Percentiles rank a stretch among this genome's conserved stretches.
phyloP scores from a whole-genome alignment of 2,329 filamentous ascomycete species.

The Penicillium aurantiogriseum region DNA sequence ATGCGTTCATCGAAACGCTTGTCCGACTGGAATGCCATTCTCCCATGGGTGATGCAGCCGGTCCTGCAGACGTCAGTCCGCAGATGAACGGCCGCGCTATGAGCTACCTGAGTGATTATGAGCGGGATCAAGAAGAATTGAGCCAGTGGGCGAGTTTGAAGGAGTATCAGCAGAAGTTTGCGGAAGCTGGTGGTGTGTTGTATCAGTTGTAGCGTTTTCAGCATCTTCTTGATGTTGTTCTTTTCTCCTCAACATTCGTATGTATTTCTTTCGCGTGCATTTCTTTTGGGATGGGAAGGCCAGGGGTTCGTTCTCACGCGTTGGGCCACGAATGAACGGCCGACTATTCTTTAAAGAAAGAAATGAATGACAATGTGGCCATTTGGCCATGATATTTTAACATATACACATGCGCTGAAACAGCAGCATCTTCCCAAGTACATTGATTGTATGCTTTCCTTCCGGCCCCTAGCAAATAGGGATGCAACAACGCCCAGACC shows the following conservation, averaged over 20 bases:
- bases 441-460: slow-evolving; percentile 5
- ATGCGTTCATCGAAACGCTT: slow-evolving; percentile 70
- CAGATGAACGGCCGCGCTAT: slow-evolving; percentile 32
- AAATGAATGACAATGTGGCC: not conserved
- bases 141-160: slow-evolving; percentile 74
- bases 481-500: slow-evolving; percentile 16
- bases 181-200: slow-evolving; percentile 57
- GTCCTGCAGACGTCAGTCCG: slow-evolving; percentile 45
- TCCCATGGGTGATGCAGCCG: slow-evolving; percentile 26
- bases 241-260: not conserved
- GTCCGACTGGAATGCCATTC: slow-evolving; percentile 67
- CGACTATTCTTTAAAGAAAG: not conserved
- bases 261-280: no score
- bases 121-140: slow-evolving; percentile 74
- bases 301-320: not conserved
- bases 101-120: slow-evolving; percentile 42
- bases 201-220: slow-evolving; percentile 27
- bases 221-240: not conserved
- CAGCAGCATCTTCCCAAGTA: slow-evolving; percentile 4
- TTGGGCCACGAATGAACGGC: not conserved
- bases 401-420: slow-evolving; percentile 6
- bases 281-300: not conserved
- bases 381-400: not conserved
- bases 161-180: slow-evolving; percentile 73
- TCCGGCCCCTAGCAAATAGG: not conserved